Percentiles rank a stretch among this genome's conserved stretches.
These are phyloP conservation scores for Camellia oleifera DNA, from an alignment of 179 eudicot species.

Conservation along the genomic window DNA sequence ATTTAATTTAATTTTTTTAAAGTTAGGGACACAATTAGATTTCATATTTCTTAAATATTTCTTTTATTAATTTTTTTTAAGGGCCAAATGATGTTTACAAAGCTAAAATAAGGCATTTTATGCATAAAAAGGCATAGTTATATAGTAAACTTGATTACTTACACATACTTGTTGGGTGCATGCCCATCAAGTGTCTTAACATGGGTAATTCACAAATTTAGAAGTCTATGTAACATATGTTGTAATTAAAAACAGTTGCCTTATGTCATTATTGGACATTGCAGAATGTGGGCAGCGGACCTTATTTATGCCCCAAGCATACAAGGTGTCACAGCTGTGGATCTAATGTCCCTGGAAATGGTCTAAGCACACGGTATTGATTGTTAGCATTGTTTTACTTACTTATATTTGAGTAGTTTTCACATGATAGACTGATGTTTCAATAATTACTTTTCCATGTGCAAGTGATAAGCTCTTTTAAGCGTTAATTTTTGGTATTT, in stretches of 20 bases:
- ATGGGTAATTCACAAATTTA: no score
- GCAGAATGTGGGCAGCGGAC: constrained; percentile 92
- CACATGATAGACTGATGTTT: constrained; percentile 1
- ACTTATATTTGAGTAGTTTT: background rate
- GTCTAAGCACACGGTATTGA: constrained; percentile 73
- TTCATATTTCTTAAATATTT: no score
- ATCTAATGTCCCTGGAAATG: constrained; percentile 92
- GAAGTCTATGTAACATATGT: background rate
- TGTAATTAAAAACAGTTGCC: background rate
- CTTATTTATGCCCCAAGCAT: constrained; percentile 93
- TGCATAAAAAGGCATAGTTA: no score
- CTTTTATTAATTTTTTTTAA: no score
- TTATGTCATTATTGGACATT: constrained; percentile 17
- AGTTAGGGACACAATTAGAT: no score
- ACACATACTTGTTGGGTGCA: no score
- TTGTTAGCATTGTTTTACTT: background rate
- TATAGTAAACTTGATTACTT: no score
- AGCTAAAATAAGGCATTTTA: no score
- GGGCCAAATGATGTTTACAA: no score
- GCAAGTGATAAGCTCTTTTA: background rate
- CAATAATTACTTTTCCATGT: background rate
- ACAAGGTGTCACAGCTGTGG: constrained; percentile 95
- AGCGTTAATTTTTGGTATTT: background rate
- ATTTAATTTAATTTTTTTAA: no score
- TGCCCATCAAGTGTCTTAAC: no score